Base-by-base conservation (phyloP, 2,329 filamentous ascomycete species). In the Nigrospora sphaerica region DNA sequence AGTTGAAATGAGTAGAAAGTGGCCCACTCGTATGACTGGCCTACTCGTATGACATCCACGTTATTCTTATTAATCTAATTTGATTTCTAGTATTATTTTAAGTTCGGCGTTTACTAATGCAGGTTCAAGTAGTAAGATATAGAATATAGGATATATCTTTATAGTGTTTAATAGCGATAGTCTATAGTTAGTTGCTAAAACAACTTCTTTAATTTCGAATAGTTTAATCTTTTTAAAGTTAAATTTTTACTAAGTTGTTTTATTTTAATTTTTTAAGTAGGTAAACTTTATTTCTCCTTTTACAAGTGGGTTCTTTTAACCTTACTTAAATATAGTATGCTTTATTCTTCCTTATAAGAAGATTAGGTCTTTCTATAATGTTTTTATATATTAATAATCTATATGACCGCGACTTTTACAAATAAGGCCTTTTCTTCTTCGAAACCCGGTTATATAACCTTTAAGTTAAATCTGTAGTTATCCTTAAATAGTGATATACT, bases 151-250 rank as follows among this genome's bases (percentile, higher is more conserved):
- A 32, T 46, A 33, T 23, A 46, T 46, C 6, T 14, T 13, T 40
- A 46, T 46, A 17, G 23, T 34, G 5, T 46, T 41, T 16, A 16
- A 16, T 46, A 46, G 18, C 16, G 10, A 40, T 32, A 46, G 17
- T 40, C 35, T 17, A 16, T 46, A 46, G 23, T 46, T 46, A 40
- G 34, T 23, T 34, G 12, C 12, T 46, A 38, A 38, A 39, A 39
- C 19, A 19, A 40, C 18, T 33, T 46, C 17, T 32, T 33, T 35
- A 18, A 46, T 16, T 34, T 32, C 11, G 14, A 46, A 46, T 33
- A 34, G 16, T 40, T 28, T 16, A 12, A 46, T 18, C 31, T 40
- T 46, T n/a, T 42, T 46, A 40, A 46, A 46, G 31, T 46, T 14
- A 6, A 46, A 13, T 31, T 46, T 38, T 6, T 42, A 37, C 32